phyloP scores from a whole-genome alignment of 495 filamentous ascomycete species.

The Xylaria curta region DNA sequence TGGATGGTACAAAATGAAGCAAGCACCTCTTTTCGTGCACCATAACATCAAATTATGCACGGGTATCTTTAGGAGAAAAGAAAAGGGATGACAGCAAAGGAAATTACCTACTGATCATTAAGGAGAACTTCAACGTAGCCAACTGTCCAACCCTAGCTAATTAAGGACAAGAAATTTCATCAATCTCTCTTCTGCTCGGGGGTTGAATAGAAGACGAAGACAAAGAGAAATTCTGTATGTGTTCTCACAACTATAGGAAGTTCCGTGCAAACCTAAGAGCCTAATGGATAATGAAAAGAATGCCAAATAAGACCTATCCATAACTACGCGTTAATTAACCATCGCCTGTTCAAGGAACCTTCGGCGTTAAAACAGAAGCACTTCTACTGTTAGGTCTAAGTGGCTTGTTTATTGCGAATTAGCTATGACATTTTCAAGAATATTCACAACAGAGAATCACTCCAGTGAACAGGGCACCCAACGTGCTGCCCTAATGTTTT shows the following conservation, averaged over 20 bases:
- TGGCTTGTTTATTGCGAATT: not conserved
- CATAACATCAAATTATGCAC: not conserved
- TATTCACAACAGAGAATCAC: not conserved
- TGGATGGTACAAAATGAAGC: not conserved
- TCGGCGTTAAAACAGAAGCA: not conserved
- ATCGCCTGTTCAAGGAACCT: not conserved
- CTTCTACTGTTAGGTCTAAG: not conserved
- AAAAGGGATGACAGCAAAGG: not conserved
- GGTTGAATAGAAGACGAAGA: not conserved
- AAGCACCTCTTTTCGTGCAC: not conserved
- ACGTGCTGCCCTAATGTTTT: not conserved
- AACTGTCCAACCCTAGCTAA: not conserved
- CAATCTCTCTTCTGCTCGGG: not conserved
- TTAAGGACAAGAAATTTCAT: not conserved
- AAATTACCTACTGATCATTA: not conserved
- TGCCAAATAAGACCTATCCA: not conserved
- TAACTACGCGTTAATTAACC: not conserved
- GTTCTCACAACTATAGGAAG: too few species aligned
- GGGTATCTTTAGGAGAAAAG: not conserved
- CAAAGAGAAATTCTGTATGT: not conserved
- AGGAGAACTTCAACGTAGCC: not conserved
- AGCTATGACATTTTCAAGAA: not conserved
- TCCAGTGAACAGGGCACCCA: not conserved
- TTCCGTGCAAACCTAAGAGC: not conserved
- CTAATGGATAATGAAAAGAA: not conserved